Conservation (phyloP, 177 flowering plant species). For the Vitis hybrid region DNA sequence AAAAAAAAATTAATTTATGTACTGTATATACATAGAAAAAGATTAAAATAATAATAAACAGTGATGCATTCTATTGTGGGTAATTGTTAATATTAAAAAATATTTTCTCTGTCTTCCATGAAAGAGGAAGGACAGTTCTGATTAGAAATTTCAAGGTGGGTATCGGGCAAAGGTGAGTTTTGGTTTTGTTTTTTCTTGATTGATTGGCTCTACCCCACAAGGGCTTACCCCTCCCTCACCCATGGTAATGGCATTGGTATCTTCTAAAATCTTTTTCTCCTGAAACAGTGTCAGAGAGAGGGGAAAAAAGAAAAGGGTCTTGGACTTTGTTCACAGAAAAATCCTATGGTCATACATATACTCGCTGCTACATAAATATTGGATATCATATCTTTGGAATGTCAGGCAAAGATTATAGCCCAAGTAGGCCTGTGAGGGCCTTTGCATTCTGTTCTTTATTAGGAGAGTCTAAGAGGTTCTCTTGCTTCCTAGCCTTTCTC, state of each 20-base stretch:
- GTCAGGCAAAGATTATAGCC: conserved; percentile 20
- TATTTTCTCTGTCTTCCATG: conserved; percentile 12
- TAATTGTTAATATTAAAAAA: not conserved
- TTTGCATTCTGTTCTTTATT: conserved; percentile 24
- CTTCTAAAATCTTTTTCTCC: conserved; percentile 7
- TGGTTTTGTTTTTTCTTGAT: conserved; percentile 6
- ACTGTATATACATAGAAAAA: not conserved
- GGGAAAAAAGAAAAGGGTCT: conserved; percentile 7
- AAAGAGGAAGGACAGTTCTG: conserved; percentile 11
- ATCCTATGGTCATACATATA: not conserved
- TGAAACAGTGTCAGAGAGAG: conserved; percentile 22
- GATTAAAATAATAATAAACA: not conserved
- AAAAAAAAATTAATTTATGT: not conserved
- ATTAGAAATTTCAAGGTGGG: conserved; percentile 19
- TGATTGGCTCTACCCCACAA: conserved; percentile 12
- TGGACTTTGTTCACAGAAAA: conserved; percentile 6
- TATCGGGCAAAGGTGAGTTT: conserved; percentile 10
- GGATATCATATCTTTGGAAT: conserved; percentile 17
- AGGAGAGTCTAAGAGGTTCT: conserved; percentile 18
- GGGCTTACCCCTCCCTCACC: not conserved
- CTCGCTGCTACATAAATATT: not conserved
- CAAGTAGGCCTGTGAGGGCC: conserved; percentile 13
- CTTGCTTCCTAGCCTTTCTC: conserved; percentile 6
- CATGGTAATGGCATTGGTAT: conserved; percentile 4
- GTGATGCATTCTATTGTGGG: not conserved